Conservation (phyloP, 306 rosid species). For the Cucurbita argyrosperma region DNA sequence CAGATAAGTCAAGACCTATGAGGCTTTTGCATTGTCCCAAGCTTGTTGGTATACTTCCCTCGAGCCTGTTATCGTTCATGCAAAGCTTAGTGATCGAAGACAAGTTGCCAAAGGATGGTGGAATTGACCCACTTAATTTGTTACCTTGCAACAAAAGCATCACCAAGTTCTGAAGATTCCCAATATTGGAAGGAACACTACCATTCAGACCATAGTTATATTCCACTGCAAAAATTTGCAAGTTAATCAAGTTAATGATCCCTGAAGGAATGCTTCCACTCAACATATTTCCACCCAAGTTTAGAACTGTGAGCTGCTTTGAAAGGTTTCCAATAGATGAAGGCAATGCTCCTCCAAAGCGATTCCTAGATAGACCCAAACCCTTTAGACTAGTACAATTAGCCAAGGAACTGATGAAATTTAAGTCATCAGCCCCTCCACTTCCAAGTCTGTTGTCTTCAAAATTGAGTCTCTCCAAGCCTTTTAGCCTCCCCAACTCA, state of each 20-base stretch:
- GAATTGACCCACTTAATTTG: conserved; percentile 14
- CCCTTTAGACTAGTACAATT: conserved; percentile 19
- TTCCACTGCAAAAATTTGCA: background rate
- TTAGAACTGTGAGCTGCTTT: background rate
- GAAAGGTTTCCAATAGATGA: conserved; percentile 16
- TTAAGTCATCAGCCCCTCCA: conserved; percentile 12
- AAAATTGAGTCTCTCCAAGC: background rate
- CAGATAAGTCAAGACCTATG: background rate
- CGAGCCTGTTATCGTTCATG: conserved; percentile 10
- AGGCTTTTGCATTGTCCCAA: conserved; percentile 15
- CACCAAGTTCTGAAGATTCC: conserved; percentile 7
- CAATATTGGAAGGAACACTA: conserved; percentile 10
- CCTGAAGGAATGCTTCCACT: conserved; percentile 13
- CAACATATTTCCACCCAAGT: conserved; percentile 6
- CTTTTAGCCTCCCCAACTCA: conserved; percentile 18
- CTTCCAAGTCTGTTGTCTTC: conserved; percentile 17
- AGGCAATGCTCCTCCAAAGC: conserved; percentile 20
- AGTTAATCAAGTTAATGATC: conserved; percentile 17
- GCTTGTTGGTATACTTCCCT: conserved; percentile 17
- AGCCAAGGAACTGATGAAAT: conserved; percentile 5
- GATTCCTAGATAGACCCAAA: background rate
- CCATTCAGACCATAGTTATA: background rate
- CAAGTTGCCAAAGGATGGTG: conserved; percentile 21
- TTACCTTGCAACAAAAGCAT: background rate
- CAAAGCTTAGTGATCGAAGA: background rate